phyloP scores from a whole-genome alignment of 192 early-diverging fungal genomes.

The Lunasporangiospora selenospora region DNA sequence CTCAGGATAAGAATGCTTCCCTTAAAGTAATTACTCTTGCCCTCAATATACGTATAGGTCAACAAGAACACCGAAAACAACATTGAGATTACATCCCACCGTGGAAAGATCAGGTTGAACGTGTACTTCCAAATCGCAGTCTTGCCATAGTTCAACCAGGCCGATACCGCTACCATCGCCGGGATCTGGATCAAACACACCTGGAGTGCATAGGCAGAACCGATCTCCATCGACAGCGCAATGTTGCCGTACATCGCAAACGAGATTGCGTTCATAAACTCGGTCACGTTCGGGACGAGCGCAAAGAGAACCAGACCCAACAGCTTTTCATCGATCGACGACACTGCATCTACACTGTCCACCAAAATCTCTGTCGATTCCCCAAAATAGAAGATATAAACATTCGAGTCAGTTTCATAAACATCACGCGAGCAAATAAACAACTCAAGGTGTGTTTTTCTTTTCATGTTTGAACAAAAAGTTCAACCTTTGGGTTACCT shows the following conservation, averaged over 20 bases:
- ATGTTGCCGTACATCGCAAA: slow-evolving; percentile 94
- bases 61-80: slow-evolving; percentile 71
- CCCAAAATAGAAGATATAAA: too few relatives aligned
- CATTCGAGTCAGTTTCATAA: not conserved
- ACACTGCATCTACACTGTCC: slow-evolving; percentile 80
- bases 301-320: slow-evolving; percentile 94
- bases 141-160: slow-evolving; percentile 57
- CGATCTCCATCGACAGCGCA: slow-evolving; percentile 90
- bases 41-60: slow-evolving; percentile 95
- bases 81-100: slow-evolving; percentile 53
- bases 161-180: slow-evolving; percentile 86
- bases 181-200: slow-evolving; percentile 96
- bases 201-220: slow-evolving; percentile 95
- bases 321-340: slow-evolving; percentile 83
- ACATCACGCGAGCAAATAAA: not conserved
- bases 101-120: slow-evolving; percentile 52
- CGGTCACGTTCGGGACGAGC: slow-evolving; percentile 92
- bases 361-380: slow-evolving; percentile 92
- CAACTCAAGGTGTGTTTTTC: not conserved
- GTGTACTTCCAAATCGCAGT: slow-evolving; percentile 31
- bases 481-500: slow-evolving; percentile 36
- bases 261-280: slow-evolving; percentile 94
- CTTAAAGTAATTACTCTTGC: slow-evolving; percentile 97
- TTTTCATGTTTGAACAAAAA: not conserved
- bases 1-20: slow-evolving; percentile 86